Base-by-base conservation (phyloP, 306 rosid species). In the Fragaria nilgerrensis region DNA sequence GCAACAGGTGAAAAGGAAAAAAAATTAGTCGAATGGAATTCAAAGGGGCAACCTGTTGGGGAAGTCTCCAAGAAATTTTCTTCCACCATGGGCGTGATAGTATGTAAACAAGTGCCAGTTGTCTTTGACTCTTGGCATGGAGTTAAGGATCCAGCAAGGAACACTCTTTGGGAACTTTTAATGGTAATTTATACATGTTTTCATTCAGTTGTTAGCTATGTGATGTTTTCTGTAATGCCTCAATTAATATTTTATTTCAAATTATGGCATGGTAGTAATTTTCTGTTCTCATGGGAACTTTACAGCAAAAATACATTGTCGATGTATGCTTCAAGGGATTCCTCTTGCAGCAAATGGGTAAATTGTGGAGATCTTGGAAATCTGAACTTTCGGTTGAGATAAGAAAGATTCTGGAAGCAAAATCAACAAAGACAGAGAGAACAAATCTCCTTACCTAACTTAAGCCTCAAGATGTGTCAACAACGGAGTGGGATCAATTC, bases 111-210 rank as follows among this genome's bases (percentile, higher is more conserved):
- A 12, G 34, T 25, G 2, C 8, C 66, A 0, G 25, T 59, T 59
- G 13, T 1, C 16, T 0, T 25, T 0, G 0, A 2, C 0, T 0
- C 1, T 3, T 59, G 37, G 37, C 66, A 25, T 59, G 4, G 0
- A 1, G 19, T 59, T 13, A 4, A 59, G 2, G 7, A 4, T 11
- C 17, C 0, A 0, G 15, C 8, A 0, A 25, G 15, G 32, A 0
- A 59, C 15, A 11, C 0, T 11, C 16, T 25, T 0, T 59, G 66
- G 66, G 0, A 0, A 12, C 34, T 59, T 14, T 1, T 59, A 0
- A 10, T 23, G 66, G 19, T 59, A 25, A 59, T 4, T 10, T 1
- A n/a, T 58, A 10, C 13, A 0, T 58, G 3, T 58, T 9, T 58
- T 23, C 0, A 0, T 8, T 9, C 2, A 0, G 7, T 2, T 7